A percentile compares a stretch with the other conserved stretches of the same genome.
phyloP scores from a whole-genome alignment of 225 moss, liverwort and hornwort species.

The Pleurozium schreberi region DNA sequence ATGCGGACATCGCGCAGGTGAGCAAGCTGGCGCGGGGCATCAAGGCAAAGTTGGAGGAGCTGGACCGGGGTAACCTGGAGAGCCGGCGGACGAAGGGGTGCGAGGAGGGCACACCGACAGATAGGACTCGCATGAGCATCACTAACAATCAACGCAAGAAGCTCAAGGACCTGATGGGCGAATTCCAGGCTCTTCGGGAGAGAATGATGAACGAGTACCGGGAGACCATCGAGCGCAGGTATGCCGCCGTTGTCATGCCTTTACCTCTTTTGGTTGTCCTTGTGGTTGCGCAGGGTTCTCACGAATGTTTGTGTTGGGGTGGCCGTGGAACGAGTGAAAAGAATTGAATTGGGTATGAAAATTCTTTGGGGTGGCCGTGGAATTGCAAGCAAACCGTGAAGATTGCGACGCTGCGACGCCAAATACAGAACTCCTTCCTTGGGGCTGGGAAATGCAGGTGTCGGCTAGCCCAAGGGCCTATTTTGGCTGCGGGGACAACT shows the following conservation, averaged over 20 bases:
- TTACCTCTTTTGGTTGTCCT: not conserved
- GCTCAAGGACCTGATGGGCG: slow-evolving; percentile 49
- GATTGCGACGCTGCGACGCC: not conserved
- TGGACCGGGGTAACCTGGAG: slow-evolving; percentile 27
- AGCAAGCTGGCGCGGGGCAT: slow-evolving; percentile 35
- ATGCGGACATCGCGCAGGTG: slow-evolving; percentile 46
- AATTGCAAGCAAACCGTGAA: not conserved
- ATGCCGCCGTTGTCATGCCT: not conserved
- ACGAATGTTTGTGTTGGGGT: not conserved
- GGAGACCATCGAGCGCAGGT: slow-evolving; percentile 51
- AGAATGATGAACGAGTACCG: slow-evolving; percentile 45
- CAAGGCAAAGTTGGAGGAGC: slow-evolving; percentile 42
- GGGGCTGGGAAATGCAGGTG: not conserved
- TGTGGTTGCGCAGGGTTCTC: not conserved
- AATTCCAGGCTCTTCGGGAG: slow-evolving; percentile 35
- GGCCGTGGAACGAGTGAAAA: not conserved
- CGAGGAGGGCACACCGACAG: slow-evolving; percentile 46
- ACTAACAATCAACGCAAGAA: slow-evolving; percentile 46
- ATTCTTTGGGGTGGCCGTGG: not conserved
- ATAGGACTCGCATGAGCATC: slow-evolving; percentile 42
- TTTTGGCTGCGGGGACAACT: not conserved
- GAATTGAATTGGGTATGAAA: not conserved
- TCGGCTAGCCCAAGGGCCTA: not conserved
- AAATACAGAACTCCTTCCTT: not conserved
- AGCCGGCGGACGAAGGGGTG: slow-evolving; percentile 33